Base-by-base conservation (phyloP, 2,329 filamentous ascomycete genomes). In the Fusarium acutatum region DNA sequence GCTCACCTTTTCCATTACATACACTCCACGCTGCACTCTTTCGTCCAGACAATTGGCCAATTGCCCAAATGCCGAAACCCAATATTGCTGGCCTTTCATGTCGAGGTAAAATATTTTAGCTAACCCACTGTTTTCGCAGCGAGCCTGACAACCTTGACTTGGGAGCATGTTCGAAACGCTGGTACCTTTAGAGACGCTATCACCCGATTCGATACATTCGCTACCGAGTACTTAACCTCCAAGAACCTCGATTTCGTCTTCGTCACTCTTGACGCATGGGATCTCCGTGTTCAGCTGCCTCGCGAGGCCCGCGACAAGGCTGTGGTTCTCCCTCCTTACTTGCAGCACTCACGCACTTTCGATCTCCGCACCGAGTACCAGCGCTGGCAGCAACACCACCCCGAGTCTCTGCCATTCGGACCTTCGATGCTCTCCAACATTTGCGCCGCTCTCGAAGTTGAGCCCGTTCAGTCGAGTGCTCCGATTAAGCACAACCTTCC, bases 401-500 rank as follows among this genome's bases (percentile, higher is more conserved):
- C 96, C 43, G 96, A 99, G 86, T 98, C 96, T 64, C 89, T 99
- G 61, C 96, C 96, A 6, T 99, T 98, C 80, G 96, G 96, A 24
- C 96, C 96, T 56, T 97, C 94, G 67, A 97, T 96, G 82, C 89
- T 99, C 74, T 93, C 95, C 78, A 98, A 98, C 84, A 99, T 99
- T 82, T 99, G 96, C 86, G 96, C 96, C 73, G 96, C 96, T 61
- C 91, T 99, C 60, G 96, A 99, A 85, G 96, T 99, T 53, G 96
- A 99, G 84, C 95, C 97, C 63, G 95, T 99, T 41, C 95, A 98
- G 84, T 96, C 95, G 17, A 98, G 95, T 80, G 96, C 96, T 64
- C 96, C 96, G 49, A 98, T 99, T 85, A 99, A 98, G 85, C 96
- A 98, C 83, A 98, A 98, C 82, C 89, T 99, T 43, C 96, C 96